Evolutionary conservation across 768 basidiomycete genomes (phyloP).

Genomic region (Lactarius hatsudake): DNA sequence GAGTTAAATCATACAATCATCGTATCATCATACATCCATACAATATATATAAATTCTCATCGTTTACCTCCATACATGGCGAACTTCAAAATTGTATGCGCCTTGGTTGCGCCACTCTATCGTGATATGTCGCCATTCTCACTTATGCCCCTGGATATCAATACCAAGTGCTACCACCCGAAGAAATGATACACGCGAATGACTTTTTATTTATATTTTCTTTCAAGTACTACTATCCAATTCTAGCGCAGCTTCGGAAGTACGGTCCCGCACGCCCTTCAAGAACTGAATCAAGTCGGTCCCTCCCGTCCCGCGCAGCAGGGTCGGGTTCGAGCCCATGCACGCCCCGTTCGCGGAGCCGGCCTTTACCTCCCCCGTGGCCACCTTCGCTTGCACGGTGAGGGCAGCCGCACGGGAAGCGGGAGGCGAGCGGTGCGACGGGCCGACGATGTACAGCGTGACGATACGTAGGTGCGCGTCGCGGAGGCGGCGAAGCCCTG

Average conservation of each 20-base stretch:
- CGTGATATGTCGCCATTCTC: too few relatives aligned
- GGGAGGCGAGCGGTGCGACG: constrained; percentile 36
- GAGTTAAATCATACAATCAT: not conserved
- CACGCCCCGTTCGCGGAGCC: not conserved
- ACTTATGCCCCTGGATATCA: too few relatives aligned
- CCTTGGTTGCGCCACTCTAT: too few relatives aligned
- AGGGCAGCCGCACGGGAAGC: not conserved
- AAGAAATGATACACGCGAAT: too few relatives aligned
- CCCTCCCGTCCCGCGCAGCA: constrained; percentile 54
- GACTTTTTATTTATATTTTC: not conserved
- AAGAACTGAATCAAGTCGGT: constrained; percentile 55
- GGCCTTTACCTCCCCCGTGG: not conserved
- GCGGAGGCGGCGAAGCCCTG: constrained; percentile 51
- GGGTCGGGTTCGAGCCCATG: not conserved
- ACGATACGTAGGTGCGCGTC: constrained; percentile 60
- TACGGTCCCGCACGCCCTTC: constrained; percentile 54
- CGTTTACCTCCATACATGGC: too few relatives aligned
- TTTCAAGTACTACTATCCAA: not conserved
- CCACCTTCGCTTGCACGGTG: not conserved
- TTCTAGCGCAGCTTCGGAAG: constrained; percentile 37
- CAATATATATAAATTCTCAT: too few relatives aligned
- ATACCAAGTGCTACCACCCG: too few relatives aligned
- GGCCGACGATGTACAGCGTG: constrained; percentile 53
- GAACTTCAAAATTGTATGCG: too few relatives aligned
- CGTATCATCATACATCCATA: not conserved